These are phyloP conservation scores for Spatholobus suberectus DNA, from an alignment of 306 rosid genomes.

Conservation along the genomic window DNA sequence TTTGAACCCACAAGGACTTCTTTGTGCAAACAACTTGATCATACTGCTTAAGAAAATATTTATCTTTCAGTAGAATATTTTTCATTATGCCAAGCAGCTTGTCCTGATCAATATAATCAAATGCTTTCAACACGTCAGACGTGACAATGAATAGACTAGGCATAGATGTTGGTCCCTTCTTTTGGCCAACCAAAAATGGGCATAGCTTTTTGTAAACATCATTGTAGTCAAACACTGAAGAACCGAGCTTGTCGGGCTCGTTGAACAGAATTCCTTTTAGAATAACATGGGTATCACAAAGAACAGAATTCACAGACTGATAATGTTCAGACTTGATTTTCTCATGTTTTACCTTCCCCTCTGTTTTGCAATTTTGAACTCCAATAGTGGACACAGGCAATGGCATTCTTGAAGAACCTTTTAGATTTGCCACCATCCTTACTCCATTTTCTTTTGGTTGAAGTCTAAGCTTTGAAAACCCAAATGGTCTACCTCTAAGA, in stretches of 20 bases:
- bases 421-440: constrained; percentile 87
- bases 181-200: constrained; percentile 60
- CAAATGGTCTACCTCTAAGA: constrained; percentile 71
- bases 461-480: constrained; percentile 89
- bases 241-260: constrained; percentile 77
- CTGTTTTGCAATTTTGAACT: constrained; percentile 38
- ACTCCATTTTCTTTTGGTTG: constrained; percentile 84
- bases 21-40: constrained; percentile 66
- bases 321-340: constrained; percentile 45
- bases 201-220: constrained; percentile 74
- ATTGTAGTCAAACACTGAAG: constrained; percentile 93
- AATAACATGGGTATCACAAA: constrained; percentile 71
- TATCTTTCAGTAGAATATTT: constrained; percentile 53
- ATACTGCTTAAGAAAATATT: constrained; percentile 59
- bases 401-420: constrained; percentile 70
- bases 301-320: constrained; percentile 74
- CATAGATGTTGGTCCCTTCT: constrained; percentile 44
- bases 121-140: constrained; percentile 87
- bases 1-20: constrained; percentile 70
- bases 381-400: constrained; percentile 32
- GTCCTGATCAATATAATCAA: constrained; percentile 82
- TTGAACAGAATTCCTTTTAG: constrained; percentile 64
- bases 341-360: constrained; percentile 28
- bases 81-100: constrained; percentile 72
- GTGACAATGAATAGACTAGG: constrained; percentile 67